These are phyloP conservation scores for Spizellomyces punctatus DNA, from an alignment of 192 early-diverging fungal genomes.

Conservation along the genomic window DNA sequence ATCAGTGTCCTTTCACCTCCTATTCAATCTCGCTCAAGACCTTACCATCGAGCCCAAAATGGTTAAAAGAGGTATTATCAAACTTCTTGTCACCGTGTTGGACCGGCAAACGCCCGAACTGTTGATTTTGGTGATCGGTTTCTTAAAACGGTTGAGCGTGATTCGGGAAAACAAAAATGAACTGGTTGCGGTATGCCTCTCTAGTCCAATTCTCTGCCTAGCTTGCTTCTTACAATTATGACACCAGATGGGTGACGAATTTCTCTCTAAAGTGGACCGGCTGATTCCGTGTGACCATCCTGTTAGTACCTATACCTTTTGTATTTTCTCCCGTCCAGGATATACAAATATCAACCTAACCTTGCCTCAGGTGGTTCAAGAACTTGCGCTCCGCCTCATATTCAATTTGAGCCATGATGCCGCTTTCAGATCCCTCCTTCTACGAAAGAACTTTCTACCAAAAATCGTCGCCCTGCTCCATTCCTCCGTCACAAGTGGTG, in stretches of 20 bases:
- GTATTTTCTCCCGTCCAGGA: background rate
- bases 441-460: conserved; percentile 34
- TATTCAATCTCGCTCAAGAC: conserved; percentile 59
- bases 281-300: conserved; percentile 37
- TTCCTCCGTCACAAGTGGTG: background rate
- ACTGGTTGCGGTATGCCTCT: conserved; percentile 39
- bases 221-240: background rate
- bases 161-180: conserved; percentile 63
- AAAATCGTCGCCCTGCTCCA: conserved; percentile 40
- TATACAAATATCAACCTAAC: background rate
- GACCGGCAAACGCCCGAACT: conserved; percentile 54
- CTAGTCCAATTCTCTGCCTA: conserved; percentile 11
- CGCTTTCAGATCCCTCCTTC: conserved; percentile 36
- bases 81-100: conserved; percentile 48
- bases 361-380: conserved; percentile 42
- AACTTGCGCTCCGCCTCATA: conserved; percentile 37
- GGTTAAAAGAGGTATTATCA: conserved; percentile 57
- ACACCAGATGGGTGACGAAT: conserved; percentile 31
- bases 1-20: conserved; percentile 53
- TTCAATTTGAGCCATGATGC: conserved; percentile 54
- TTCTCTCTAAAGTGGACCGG: conserved; percentile 38
- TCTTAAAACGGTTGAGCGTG: conserved; percentile 56
- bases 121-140: conserved; percentile 48
- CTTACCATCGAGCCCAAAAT: conserved; percentile 62
- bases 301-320: conserved; percentile 24